Base-by-base conservation (phyloP, 192 early-diverging fungal species). In the Dimargaris cristalligena region DNA sequence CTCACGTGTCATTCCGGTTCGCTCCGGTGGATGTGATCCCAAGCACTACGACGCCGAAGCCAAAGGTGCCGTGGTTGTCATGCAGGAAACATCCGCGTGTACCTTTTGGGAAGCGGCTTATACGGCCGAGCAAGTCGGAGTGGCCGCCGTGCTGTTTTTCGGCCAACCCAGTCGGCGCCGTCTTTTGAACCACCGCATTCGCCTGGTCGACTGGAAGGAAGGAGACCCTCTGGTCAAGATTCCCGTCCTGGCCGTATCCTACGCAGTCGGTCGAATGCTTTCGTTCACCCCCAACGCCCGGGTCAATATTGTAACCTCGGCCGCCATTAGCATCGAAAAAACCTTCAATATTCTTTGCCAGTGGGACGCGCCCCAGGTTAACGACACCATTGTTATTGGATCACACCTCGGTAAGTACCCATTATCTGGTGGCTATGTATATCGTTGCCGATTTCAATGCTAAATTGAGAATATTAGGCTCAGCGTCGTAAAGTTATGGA, bases 281-380 rank as follows among this genome's bases (percentile, higher is more conserved):
- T 25, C 66, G 20, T 64, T 65, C 41, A 60, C 62, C 25, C 31
- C 65, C 20, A 44, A 63, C 0, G 68, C 65, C 22, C 67, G 50
- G 0, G 30, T 80, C 1, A 65, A 61, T 45, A 58, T 85, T 18
- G 72, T 70, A 38, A 78, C 77, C 11, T 61, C 73, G 54, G 74
- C 75, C 34, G 66, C 62, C 18, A 68, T 74, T 52, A 71, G 74
- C 2, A 41, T 79, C n/a, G 76, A 70, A 52, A 62, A 71, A n/a
- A 85, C 82, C 16, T 78, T 74, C 67, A 85, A 85, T 47, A 69
- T 82, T 13, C 55, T 84, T 25, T 81, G 80, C 45, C 68, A 69
- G n/a, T 76, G 73, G 34, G 69, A 76, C 34, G 61, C 46, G 13
- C 75, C 74, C 34, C 52, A 76, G 28, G 59, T 69, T 1, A 34